Evolutionary conservation across 2,329 filamentous ascomycete species (phyloP), one percentile per base, ranked within the genome.

Genomic region (Stemphylium vesicarium): DNA sequence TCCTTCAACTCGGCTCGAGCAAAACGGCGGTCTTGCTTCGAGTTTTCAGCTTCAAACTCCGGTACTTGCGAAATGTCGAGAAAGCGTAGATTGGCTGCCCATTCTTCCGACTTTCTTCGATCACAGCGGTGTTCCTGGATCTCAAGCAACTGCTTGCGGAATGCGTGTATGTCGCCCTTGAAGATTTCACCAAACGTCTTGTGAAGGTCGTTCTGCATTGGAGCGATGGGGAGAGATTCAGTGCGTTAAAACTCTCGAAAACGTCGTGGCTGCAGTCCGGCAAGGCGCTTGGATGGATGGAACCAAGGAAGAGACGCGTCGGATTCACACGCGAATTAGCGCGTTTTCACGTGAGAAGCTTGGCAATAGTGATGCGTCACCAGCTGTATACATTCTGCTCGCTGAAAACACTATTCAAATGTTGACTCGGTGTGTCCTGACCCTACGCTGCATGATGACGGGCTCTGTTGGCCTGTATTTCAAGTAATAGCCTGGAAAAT

Each of bases 141-240:
- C 20, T 60, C 48, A 12, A 65, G 32, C n/a, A 66, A n/a, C 32
- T 66, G 60, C 2, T 50, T 33, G 13, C 54, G 44, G 5, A 66
- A 46, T 4, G 60, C 57, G 0, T 35, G 2, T 4, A 41, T 40
- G 26, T 62, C 50, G 29, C 49, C 40, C 2, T 62, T 22, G 43
- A 64, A 62, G 10, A 66, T 64, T 10, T 65, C 56, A 4, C 60
- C 52, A 29, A 65, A 65, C 0, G 61, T 64, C 31, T 54, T 36
- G 12, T 56, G 12, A 5, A 64, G 43, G 38, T 64, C 60, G n/a
- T 64, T 53, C 20, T 56, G 54, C 61, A 65, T 62, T 15, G 8
- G 13, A 36, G 4, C 22, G 22, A 9, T 3, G 16, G 39, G 22
- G 12, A 33, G 22, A 9, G 13, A 36, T 18, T 6, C 7, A 7